A percentile compares a stretch with the other conserved stretches of the same genome.
These are phyloP conservation scores for Didymella arachidicola DNA, from an alignment of 2,329 filamentous ascomycete species.

Conservation along the genomic window DNA sequence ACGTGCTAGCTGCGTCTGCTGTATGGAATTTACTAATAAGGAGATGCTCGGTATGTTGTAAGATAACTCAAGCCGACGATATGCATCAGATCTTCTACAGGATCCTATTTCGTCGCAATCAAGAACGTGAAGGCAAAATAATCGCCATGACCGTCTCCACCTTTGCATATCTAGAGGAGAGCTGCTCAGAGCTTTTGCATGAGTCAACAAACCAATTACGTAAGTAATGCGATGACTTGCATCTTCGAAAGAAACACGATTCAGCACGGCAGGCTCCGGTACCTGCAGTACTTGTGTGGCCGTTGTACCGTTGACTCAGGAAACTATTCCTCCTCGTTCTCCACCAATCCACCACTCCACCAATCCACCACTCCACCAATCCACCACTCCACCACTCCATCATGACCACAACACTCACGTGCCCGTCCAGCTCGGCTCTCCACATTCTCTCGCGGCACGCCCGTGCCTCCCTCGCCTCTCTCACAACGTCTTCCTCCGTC, in stretches of 20 bases:
- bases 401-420: not conserved
- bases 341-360: constrained; percentile 10
- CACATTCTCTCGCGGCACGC: constrained; percentile 8
- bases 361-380: constrained; percentile 9
- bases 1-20: not conserved
- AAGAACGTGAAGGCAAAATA: not conserved
- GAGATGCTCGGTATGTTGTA: not conserved
- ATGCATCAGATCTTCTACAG: not conserved
- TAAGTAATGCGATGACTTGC: not conserved
- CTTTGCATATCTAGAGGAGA: not conserved
- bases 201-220: not conserved
- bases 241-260: not conserved
- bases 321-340: not conserved
- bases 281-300: not conserved
- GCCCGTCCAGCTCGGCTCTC: constrained; percentile 9
- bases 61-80: not conserved
- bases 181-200: not conserved
- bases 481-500: not conserved
- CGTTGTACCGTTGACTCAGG: not conserved
- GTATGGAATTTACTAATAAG: not conserved
- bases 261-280: not conserved
- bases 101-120: not conserved
- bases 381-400: constrained; percentile 8
- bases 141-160: no score
- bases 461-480: constrained; percentile 6